These are phyloP conservation scores for Hanseniaspora hatyaiensis DNA, from an alignment of 805 yeast genomes.

Conservation along the genomic window DNA sequence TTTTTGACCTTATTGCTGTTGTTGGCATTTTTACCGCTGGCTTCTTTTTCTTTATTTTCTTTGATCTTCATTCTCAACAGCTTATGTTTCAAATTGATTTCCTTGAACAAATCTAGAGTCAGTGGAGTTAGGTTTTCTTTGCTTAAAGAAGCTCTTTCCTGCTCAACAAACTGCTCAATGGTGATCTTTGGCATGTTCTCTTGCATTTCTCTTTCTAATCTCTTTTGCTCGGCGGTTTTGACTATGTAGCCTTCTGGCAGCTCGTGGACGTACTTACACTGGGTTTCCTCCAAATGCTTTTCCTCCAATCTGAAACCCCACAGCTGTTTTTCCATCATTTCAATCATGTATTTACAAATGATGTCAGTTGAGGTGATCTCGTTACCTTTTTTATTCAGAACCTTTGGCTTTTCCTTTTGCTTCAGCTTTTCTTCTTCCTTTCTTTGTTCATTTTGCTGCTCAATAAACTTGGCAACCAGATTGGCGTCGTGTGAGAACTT, in stretches of 20 bases:
- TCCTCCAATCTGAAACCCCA: conserved; percentile 17
- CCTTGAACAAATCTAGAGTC: conserved; percentile 62
- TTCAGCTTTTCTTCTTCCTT: conserved; percentile 65
- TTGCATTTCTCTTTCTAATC: conserved; percentile 72
- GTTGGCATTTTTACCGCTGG: conserved; percentile 32
- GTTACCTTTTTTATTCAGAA: conserved; percentile 86
- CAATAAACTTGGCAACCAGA: conserved; percentile 70
- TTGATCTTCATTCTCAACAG: conserved; percentile 41
- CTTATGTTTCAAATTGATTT: conserved; percentile 69
- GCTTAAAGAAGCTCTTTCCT: conserved; percentile 79
- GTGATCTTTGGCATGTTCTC: conserved; percentile 83
- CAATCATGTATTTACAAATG: conserved; percentile 86
- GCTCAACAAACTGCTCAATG: conserved; percentile 87
- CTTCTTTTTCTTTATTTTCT: conserved; percentile 23
- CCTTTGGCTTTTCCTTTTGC: conserved; percentile 92
- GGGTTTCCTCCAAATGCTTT: conserved; percentile 50
- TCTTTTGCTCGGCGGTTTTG: conserved; percentile 92
- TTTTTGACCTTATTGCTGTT: conserved; percentile 26
- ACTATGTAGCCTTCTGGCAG: conserved; percentile 93
- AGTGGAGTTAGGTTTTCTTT: conserved; percentile 68
- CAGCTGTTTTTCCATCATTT: conserved; percentile 62
- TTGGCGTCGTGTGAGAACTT: conserved; percentile 93
- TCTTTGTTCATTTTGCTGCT: conserved; percentile 83
- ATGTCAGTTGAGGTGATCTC: conserved; percentile 87
- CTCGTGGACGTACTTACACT: conserved; percentile 90